These are phyloP conservation scores for Alternaria gaisen DNA, from an alignment of 2,329 filamentous ascomycete genomes.

Conservation along the genomic window DNA sequence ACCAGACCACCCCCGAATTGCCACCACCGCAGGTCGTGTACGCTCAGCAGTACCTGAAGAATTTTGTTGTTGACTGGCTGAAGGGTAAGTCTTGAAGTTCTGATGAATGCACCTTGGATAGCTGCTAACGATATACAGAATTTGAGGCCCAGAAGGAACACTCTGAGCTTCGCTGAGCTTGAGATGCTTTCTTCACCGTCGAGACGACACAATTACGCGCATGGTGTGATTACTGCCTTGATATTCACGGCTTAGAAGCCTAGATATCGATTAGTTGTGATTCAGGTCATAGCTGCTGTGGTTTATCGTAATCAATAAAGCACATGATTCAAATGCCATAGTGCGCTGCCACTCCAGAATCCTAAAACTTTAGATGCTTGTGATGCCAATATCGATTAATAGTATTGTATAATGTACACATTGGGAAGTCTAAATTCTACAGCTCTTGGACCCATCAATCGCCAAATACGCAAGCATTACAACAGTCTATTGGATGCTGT, in stretches of 20 bases:
- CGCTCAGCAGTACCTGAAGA: slow-evolving; percentile 66
- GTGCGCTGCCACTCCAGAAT: not conserved
- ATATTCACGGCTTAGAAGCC: not conserved
- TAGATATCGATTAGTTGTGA: not conserved
- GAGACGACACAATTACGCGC: not conserved
- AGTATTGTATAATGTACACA: not conserved
- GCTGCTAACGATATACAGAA: slow-evolving; percentile 2
- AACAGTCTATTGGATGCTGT: not conserved
- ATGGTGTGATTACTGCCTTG: not conserved
- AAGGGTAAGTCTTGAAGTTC: slow-evolving; percentile 44
- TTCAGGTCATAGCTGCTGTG: not conserved
- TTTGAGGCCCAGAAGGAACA: slow-evolving; percentile 8
- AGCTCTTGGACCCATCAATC: not conserved
- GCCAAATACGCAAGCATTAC: not conserved
- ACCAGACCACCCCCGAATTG: slow-evolving; percentile 66
- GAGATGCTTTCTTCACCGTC: not conserved
- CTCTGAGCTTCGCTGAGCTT: slow-evolving; percentile 1
- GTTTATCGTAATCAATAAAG: not conserved
- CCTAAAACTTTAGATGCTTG: too few species aligned
- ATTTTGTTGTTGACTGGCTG: slow-evolving; percentile 74
- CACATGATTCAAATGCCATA: not conserved
- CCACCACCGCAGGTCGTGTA: slow-evolving; percentile 68
- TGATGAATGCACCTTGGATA: not conserved
- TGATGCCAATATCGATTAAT: not conserved
- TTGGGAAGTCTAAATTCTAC: not conserved